Evolutionary conservation across 2,329 filamentous ascomycete genomes (phyloP).

Genomic region (Claviceps spartinae): DNA sequence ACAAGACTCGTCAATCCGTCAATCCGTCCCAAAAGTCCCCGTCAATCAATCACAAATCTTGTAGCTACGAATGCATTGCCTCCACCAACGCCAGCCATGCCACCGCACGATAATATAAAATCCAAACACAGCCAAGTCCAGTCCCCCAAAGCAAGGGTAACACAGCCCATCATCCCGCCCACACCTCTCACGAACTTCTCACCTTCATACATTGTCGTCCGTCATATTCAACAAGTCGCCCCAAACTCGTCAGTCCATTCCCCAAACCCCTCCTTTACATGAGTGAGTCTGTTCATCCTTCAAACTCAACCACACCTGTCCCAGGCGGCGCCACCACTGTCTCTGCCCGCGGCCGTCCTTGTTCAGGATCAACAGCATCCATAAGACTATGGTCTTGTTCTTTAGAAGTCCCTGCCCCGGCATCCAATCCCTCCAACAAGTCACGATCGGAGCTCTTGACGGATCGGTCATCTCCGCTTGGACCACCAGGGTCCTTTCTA

Average conservation of each 20-base stretch:
- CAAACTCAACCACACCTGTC: conserved; percentile 29
- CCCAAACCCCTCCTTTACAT: not conserved
- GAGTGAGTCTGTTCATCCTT: conserved; percentile 16
- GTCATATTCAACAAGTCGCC: conserved; percentile 2
- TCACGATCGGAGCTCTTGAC: conserved; percentile 56
- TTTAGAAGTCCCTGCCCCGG: conserved; percentile 41
- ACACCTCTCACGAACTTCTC: not conserved
- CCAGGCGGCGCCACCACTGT: conserved; percentile 16
- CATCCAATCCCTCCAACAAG: conserved; percentile 61
- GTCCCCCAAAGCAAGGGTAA: not conserved
- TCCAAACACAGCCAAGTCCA: not conserved
- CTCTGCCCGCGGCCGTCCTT: conserved; percentile 14
- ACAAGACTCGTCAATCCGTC: too few relatives aligned
- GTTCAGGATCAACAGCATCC: conserved; percentile 17
- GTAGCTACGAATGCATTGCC: not conserved
- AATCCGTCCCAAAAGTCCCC: too few relatives aligned
- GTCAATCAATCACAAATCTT: too few relatives aligned
- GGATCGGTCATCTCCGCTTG: conserved; percentile 43
- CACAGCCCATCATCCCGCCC: not conserved
- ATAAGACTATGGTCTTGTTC: conserved; percentile 20
- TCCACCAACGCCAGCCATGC: not conserved
- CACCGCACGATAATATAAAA: not conserved
- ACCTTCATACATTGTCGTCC: conserved; percentile 5
- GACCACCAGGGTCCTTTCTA: conserved; percentile 19
- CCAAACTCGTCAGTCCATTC: not conserved